phyloP scores from a whole-genome alignment of 331 rosid species.

The Spiraea crenata region DNA sequence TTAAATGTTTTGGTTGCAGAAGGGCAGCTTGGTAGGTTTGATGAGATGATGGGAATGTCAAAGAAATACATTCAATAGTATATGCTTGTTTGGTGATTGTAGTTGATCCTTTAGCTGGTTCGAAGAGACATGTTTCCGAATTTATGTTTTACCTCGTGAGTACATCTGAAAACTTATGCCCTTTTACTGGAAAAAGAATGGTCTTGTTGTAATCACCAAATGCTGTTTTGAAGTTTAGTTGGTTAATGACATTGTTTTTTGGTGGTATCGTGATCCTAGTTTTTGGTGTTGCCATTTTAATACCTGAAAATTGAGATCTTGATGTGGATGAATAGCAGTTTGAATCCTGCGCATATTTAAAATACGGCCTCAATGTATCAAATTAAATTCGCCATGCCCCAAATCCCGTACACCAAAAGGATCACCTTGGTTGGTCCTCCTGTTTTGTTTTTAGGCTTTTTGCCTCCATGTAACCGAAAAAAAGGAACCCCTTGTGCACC shows the following conservation, averaged over 20 bases:
- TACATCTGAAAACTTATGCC: background rate
- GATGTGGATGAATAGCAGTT: no score
- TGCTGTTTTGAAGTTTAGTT: background rate
- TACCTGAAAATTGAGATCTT: background rate
- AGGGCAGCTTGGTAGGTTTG: no score
- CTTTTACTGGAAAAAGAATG: background rate
- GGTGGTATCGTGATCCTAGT: background rate
- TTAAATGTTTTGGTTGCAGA: no score
- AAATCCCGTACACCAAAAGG: no score
- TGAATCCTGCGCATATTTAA: no score
- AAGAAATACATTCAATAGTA: no score
- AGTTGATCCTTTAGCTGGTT: background rate
- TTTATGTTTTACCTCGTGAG: background rate
- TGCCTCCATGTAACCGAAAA: no score
- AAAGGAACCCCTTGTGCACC: no score
- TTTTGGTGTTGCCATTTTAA: background rate
- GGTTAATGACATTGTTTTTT: background rate
- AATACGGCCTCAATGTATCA: no score
- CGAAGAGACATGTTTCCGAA: background rate
- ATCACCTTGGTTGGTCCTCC: no score
- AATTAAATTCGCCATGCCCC: no score
- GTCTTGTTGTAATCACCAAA: background rate
- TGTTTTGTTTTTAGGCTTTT: no score
- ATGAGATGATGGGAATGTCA: background rate
- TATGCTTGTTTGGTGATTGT: background rate